Percentiles rank a stretch among this genome's conserved stretches.
phyloP scores from a whole-genome alignment of 208 protist species.

The Endotrypanum monterogeii region DNA sequence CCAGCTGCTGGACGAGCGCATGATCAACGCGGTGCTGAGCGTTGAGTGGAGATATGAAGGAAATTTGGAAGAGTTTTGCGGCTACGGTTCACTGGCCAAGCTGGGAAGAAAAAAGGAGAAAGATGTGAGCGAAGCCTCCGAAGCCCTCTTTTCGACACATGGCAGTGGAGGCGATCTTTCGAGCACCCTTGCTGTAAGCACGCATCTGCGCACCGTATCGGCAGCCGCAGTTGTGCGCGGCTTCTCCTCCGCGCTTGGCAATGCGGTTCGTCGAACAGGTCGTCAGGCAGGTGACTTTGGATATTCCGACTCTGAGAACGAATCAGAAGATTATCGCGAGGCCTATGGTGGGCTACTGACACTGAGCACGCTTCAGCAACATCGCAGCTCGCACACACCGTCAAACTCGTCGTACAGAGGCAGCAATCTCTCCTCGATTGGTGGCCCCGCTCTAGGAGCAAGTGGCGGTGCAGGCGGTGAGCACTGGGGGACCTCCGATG shows the following conservation, averaged over 20 bases:
- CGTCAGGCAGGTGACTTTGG: slow-evolving; percentile 37
- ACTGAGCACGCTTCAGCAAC: slow-evolving; percentile 25
- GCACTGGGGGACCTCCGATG: slow-evolving; percentile 22
- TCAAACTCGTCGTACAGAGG: slow-evolving; percentile 26
- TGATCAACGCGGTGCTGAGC: slow-evolving; percentile 64
- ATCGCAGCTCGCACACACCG: slow-evolving; percentile 13
- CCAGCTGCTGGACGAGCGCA: slow-evolving; percentile 40
- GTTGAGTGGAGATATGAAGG: slow-evolving; percentile 51
- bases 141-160: not conserved
- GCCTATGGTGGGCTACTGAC: slow-evolving; percentile 55
- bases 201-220: slow-evolving; percentile 15
- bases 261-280: slow-evolving; percentile 41
- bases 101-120: not conserved
- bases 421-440: slow-evolving; percentile 32
- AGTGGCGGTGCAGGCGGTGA: slow-evolving; percentile 5
- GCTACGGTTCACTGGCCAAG: slow-evolving; percentile 9
- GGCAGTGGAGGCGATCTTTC: not conserved
- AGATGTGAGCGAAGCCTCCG: not conserved
- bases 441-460: slow-evolving; percentile 6
- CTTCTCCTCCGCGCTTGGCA: slow-evolving; percentile 48
- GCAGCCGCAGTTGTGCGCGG: slow-evolving; percentile 39
- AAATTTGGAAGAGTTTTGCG: slow-evolving; percentile 10
- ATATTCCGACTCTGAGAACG: slow-evolving; percentile 52
- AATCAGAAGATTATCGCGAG: slow-evolving; percentile 44
- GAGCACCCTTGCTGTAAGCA: not conserved